Base-by-base conservation (phyloP, 1,284 basidiomycete species). In the Tilletia caries region DNA sequence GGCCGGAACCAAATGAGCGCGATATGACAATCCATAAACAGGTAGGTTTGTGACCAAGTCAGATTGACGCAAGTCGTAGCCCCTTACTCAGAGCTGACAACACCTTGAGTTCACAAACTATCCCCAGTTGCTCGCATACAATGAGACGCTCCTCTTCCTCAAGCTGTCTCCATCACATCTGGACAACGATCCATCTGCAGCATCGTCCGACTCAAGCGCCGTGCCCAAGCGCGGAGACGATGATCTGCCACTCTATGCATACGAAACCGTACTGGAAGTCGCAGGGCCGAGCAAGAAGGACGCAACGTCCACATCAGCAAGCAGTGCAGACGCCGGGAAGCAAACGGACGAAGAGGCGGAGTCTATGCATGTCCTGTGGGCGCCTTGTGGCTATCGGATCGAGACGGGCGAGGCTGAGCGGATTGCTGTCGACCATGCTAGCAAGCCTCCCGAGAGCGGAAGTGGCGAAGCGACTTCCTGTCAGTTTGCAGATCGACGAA, bases 401-500 rank as follows among this genome's bases (percentile, higher is more conserved):
- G 93, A 97, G 84, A 97, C 95, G 0, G 95, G 95, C 33, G 96
- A 98, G 85, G 95, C 96, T 5, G 95, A 98, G 82, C 89, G 96
- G 34, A 97, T 98, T 73, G 96, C 96, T 1, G 95, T 98, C 0
- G 95, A 98, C 84, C 94, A 93, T 87, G 92, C 93, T 0, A 91
- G 92, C 15, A 90, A 90, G 81, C 93, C 93, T n/a, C 91, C 92
- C 43, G 82, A 83, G 6, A 91, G 90, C 41, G 90, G 90, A 62
- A 90, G 91, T 68, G 91, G 89, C 78, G 73, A 72, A 33, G 69
- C 74, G 33, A 86, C 90, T 85, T 73, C 71, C 23, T 75, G 84
- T 84, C 70, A 75, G 83, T 82, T 18, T 41, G 5, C 6, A 41
- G 37, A 44, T 34, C 32, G 34, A 41, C 25, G 29, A 68, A 34